phyloP scores from a whole-genome alignment of 2,329 filamentous ascomycete genomes.

The Paecilomyces variotii region DNA sequence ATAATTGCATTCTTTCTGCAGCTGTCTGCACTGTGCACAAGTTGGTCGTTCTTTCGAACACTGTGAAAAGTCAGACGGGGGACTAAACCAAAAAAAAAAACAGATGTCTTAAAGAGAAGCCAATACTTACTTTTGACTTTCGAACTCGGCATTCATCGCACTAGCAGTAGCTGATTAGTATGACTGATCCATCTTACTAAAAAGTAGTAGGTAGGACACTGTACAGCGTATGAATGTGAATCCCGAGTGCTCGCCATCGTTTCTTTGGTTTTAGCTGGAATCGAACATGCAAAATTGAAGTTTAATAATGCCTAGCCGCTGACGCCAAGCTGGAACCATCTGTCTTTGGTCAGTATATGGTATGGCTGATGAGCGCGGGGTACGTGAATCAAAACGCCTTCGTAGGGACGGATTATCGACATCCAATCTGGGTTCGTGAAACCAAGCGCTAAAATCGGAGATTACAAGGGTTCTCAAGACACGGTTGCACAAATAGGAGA shows the following conservation, averaged over 20 bases:
- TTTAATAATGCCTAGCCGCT: not conserved
- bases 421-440: not conserved
- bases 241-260: slow-evolving; percentile 33
- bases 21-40: slow-evolving; percentile 32
- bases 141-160: slow-evolving; percentile 34
- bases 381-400: not conserved
- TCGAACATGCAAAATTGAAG: slow-evolving; percentile 2
- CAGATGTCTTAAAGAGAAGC: not conserved
- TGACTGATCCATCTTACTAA: not conserved
- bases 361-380: not conserved
- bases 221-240: slow-evolving; percentile 34
- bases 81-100: not conserved
- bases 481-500: not conserved
- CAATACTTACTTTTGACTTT: slow-evolving; percentile 28
- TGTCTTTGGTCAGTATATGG: not conserved
- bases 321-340: not conserved
- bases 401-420: not conserved
- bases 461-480: not conserved
- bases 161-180: slow-evolving; percentile 9
- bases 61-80: slow-evolving; percentile 11
- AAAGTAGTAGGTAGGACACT: slow-evolving; percentile 6
- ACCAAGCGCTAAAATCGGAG: not conserved
- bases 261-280: slow-evolving; percentile 15
- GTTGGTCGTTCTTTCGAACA: slow-evolving; percentile 35
- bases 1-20: slow-evolving; percentile 34